Conservation (phyloP, 345 rosid species). For the Gynandropsis gynandra region DNA sequence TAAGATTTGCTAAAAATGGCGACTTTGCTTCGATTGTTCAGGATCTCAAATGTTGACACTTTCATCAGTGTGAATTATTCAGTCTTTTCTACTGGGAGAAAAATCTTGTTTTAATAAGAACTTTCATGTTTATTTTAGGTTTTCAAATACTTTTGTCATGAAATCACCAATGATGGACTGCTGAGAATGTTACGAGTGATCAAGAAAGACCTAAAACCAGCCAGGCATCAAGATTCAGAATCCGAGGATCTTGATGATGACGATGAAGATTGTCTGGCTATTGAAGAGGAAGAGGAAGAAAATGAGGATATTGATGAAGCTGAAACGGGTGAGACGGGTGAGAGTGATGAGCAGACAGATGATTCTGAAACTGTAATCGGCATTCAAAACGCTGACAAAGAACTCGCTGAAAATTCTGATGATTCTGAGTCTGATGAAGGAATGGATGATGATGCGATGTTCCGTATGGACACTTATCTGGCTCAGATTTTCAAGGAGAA, state of each 20-base stretch:
- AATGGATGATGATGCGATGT: slow-evolving; percentile 98
- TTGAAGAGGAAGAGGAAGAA: slow-evolving; percentile 91
- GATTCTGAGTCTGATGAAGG: slow-evolving; percentile 84
- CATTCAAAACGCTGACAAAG: slow-evolving; percentile 38
- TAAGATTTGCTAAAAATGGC: too few species aligned
- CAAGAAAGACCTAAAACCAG: slow-evolving; percentile 84
- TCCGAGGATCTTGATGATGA: slow-evolving; percentile 57
- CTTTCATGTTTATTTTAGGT: slow-evolving; percentile 40
- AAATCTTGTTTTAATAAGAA: slow-evolving; percentile 1
- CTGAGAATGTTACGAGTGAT: slow-evolving; percentile 78
- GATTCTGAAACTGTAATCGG: slow-evolving; percentile 60
- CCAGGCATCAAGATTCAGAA: slow-evolving; percentile 57
- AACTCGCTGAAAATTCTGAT: slow-evolving; percentile 51
- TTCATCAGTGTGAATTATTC: not conserved
- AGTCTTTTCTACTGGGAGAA: slow-evolving; percentile 7
- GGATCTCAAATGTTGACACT: not conserved
- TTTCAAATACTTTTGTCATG: slow-evolving; percentile 70
- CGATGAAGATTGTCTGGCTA: slow-evolving; percentile 64
- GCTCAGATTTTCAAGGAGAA: slow-evolving; percentile 86
- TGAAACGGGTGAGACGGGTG: slow-evolving; percentile 57
- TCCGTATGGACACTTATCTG: slow-evolving; percentile 85
- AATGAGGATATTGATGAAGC: slow-evolving; percentile 68
- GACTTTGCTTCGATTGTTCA: too few species aligned
- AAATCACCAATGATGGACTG: slow-evolving; percentile 71
- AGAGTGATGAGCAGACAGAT: slow-evolving; percentile 72